Evolutionary conservation across 192 early-diverging fungal genomes (phyloP), one percentile per base, ranked within the genome.

Genomic region (Gaertneriomyces semiglobifer): DNA sequence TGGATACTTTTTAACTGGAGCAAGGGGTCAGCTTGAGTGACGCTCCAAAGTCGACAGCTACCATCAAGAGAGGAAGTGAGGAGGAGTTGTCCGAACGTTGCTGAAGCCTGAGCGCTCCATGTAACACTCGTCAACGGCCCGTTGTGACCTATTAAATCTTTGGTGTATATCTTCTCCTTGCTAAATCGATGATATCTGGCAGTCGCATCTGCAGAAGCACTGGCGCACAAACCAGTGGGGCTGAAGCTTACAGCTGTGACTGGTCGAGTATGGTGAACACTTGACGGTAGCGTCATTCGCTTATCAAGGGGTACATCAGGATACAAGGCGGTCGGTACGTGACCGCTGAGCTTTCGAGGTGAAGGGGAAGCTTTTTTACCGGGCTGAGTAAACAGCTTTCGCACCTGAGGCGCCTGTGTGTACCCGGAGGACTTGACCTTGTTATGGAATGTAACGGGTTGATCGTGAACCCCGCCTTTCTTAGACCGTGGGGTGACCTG

Each of bases 351-450:
- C 25, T 33, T 33, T 33, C 25, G 25, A 33, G 25, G 25, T 33
- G 25, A 33, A 33, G 25, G 25, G 25, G 25, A 33, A 33, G 25
- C 25, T 33, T 33, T 33, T 33, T 33, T 33, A 33, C 25, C 25
- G 25, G 25, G 25, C 25, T 33, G 25, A 33, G 25, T n/a, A 44
- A 77, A 77, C 5, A 77, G 14, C 38, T 60, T 72, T 8, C 42
- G 72, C 19, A 44, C 57, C 8, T 10, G 44, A 7, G 77, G 74
- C n/a, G 19, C 25, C 44, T 51, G 19, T 4, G 61, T 66, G 68
- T 80, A 80, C 14, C 79, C 79, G 5, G 66, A 70, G 6, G 75
- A 78, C 41, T 78, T 77, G 10, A 80, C 76, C 12, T 63, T 77
- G 53, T 44, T 60, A 14, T 74, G 68, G 46, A 80, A 80, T 10